Conservation (phyloP, 108 stramenopile species). For the Nitzschia sp. region DNA sequence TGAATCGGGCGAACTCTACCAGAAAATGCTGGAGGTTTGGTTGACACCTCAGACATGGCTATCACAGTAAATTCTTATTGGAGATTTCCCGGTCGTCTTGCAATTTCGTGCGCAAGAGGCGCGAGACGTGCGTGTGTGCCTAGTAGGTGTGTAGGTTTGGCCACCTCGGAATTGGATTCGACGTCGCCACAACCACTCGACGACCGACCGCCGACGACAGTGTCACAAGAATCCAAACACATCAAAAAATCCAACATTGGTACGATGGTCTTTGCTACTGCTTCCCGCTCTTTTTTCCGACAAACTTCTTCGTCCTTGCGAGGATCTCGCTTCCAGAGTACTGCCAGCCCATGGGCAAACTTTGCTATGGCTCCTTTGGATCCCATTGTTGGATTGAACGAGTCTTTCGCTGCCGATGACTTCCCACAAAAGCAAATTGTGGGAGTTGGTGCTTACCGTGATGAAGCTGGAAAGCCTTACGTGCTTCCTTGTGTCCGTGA, state of each 20-base stretch:
- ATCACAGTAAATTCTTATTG: too few species aligned
- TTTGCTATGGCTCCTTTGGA: slow-evolving; percentile 96
- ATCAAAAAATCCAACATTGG: neutral
- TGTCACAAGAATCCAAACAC: neutral
- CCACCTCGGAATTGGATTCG: too few species aligned
- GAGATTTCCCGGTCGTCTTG: too few species aligned
- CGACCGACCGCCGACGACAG: too few species aligned
- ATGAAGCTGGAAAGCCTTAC: slow-evolving; percentile 92
- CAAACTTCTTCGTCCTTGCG: slow-evolving; percentile 4
- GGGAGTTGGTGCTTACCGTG: slow-evolving; percentile 95
- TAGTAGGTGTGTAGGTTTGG: too few species aligned
- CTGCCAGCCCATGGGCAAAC: slow-evolving; percentile 64
- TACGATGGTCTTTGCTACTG: slow-evolving; percentile 19
- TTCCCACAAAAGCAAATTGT: slow-evolving; percentile 86
- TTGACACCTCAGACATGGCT: too few species aligned
- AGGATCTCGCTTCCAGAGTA: slow-evolving; percentile 10
- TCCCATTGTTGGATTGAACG: slow-evolving; percentile 97
- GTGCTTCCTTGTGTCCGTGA: slow-evolving; percentile 93
- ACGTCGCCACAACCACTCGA: too few species aligned
- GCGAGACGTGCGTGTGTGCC: too few species aligned
- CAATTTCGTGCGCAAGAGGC: too few species aligned
- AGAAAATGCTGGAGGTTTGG: too few species aligned
- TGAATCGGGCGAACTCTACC: too few species aligned
- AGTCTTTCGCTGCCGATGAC: slow-evolving; percentile 67
- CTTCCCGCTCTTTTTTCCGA: slow-evolving; percentile 11